Percentiles rank a stretch among this genome's conserved stretches.
These are phyloP conservation scores for Barnettozyma siamensis DNA, from an alignment of 805 yeast genomes.

Conservation along the genomic window DNA sequence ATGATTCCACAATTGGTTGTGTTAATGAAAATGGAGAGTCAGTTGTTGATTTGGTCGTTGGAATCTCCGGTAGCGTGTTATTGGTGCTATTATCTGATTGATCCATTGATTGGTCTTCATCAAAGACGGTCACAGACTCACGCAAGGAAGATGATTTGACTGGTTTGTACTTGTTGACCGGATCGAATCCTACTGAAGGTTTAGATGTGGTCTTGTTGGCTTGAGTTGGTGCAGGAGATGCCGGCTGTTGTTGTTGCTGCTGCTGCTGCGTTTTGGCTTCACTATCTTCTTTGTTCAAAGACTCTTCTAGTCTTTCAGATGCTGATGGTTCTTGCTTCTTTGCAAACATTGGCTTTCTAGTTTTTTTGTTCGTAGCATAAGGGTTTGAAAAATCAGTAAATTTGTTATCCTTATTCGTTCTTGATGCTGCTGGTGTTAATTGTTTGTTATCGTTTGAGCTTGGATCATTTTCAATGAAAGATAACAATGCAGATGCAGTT, in stretches of 20 bases:
- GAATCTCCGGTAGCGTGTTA: neutral
- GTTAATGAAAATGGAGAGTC: neutral
- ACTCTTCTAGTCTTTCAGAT: conserved; percentile 20
- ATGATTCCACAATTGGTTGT: conserved; percentile 1
- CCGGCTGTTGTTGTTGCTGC: neutral
- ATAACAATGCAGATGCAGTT: conserved; percentile 45
- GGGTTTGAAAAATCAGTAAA: conserved; percentile 34
- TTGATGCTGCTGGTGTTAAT: neutral
- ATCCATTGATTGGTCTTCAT: conserved; percentile 9
- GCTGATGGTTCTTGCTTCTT: conserved; percentile 12
- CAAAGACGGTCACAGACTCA: conserved; percentile 24
- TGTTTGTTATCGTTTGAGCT: conserved; percentile 12
- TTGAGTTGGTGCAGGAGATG: neutral
- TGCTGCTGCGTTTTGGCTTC: neutral
- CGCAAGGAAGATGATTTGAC: conserved; percentile 33
- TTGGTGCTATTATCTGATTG: conserved; percentile 5
- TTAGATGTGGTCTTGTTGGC: neutral
- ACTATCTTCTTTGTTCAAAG: conserved; percentile 10
- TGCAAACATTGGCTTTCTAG: conserved; percentile 7
- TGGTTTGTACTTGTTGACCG: conserved; percentile 7
- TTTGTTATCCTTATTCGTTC: conserved; percentile 4
- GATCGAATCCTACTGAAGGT: neutral
- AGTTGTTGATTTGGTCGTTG: neutral
- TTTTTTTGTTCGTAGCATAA: conserved; percentile 27
- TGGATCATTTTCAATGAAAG: conserved; percentile 32